Conservation (phyloP, 768 basidiomycete genomes). For the Mycena epipterygia region DNA sequence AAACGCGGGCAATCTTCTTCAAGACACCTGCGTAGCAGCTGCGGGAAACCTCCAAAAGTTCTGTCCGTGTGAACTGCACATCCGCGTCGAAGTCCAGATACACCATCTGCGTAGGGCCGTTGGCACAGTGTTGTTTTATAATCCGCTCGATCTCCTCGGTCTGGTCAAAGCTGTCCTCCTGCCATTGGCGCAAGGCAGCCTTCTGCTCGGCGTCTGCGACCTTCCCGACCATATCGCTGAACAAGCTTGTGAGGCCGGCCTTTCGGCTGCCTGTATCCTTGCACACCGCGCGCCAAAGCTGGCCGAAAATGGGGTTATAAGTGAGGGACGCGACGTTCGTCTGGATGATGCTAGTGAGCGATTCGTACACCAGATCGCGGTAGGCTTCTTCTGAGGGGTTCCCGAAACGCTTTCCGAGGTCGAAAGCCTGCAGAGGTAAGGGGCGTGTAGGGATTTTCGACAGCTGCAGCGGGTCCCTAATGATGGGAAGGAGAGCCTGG, state of each 20-base stretch:
- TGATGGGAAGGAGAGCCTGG: constrained; percentile 17
- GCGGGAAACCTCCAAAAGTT: constrained; percentile 46
- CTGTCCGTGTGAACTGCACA: constrained; percentile 42
- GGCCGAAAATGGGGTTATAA: constrained; percentile 46
- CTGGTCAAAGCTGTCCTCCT: constrained; percentile 45
- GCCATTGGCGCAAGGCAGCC: constrained; percentile 41
- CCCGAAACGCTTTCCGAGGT: constrained; percentile 40
- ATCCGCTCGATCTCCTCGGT: constrained; percentile 43
- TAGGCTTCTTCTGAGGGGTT: constrained; percentile 36
- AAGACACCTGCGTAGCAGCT: constrained; percentile 42
- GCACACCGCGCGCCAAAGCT: constrained; percentile 48
- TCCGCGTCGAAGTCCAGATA: constrained; percentile 47
- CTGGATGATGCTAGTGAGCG: constrained; percentile 41
- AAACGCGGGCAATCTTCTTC: constrained; percentile 42
- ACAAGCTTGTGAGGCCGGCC: constrained; percentile 37
- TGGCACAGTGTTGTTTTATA: constrained; percentile 32
- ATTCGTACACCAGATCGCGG: constrained; percentile 38
- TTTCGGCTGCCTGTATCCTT: constrained; percentile 35
- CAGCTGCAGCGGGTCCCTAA: constrained; percentile 9
- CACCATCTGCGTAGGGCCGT: constrained; percentile 30
- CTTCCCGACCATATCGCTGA: constrained; percentile 40
- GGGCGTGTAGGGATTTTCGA: constrained; percentile 28
- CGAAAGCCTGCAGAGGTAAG: constrained; percentile 25
- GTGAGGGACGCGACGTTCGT: constrained; percentile 43
- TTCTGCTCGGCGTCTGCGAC: constrained; percentile 34